These are phyloP conservation scores for Fusarium burgessii DNA, from an alignment of 2,329 filamentous ascomycete species.

Conservation along the genomic window DNA sequence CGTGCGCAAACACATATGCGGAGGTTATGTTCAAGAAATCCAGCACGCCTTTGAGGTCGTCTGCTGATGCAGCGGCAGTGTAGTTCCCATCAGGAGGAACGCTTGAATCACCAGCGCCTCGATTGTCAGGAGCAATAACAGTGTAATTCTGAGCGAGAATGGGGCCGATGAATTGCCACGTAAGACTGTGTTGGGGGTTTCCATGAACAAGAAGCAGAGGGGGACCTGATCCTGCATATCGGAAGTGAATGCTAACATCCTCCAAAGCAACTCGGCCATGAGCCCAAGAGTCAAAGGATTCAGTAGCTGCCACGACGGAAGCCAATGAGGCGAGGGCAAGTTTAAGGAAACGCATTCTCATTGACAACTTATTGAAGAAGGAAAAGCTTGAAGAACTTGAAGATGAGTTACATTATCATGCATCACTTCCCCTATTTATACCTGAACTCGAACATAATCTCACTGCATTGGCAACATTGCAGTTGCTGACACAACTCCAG, in stretches of 20 bases:
- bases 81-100: slow-evolving; percentile 55
- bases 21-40: slow-evolving; percentile 57
- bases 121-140: slow-evolving; percentile 58
- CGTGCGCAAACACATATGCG: slow-evolving; percentile 59
- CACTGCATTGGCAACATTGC: background rate
- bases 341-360: slow-evolving; percentile 3
- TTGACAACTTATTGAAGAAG: rapidly evolving
- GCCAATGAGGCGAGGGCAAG: slow-evolving; percentile 9
- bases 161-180: slow-evolving; percentile 55
- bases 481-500: background rate
- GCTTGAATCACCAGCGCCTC: slow-evolving; percentile 56
- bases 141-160: slow-evolving; percentile 58
- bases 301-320: background rate
- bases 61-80: slow-evolving; percentile 54
- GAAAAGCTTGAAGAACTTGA: rapidly evolving
- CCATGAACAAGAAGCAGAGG: slow-evolving; percentile 57
- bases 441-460: too few species aligned
- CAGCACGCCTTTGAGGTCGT: slow-evolving; percentile 54
- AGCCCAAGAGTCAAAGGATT: slow-evolving; percentile 55
- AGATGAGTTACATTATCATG: rapidly evolving
- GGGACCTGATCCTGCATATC: slow-evolving; percentile 55
- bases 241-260: slow-evolving; percentile 58
- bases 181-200: slow-evolving; percentile 56
- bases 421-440: background rate
- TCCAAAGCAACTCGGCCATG: slow-evolving; percentile 52